phyloP scores from a whole-genome alignment of 2,329 filamentous ascomycete genomes.

The Monascus ruber region DNA sequence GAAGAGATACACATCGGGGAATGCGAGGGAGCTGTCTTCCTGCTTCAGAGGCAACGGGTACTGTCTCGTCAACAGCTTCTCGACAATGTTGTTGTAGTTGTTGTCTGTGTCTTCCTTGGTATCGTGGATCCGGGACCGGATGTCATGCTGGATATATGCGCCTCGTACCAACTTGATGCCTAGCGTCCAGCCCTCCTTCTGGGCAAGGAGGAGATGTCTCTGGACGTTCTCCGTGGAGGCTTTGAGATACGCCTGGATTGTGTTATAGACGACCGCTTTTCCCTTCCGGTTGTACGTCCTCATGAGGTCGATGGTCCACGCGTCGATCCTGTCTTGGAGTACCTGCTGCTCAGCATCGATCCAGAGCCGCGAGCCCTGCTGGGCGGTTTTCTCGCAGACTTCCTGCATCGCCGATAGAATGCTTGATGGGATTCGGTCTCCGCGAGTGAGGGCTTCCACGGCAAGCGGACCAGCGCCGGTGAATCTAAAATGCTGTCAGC shows the following conservation, averaged over 20 bases:
- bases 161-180: slow-evolving; percentile 37
- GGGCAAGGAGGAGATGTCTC: slow-evolving; percentile 27
- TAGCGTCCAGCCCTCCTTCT: slow-evolving; percentile 29
- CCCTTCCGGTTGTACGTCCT: slow-evolving; percentile 29
- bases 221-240: slow-evolving; percentile 24
- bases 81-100: slow-evolving; percentile 41
- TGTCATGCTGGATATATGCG: slow-evolving; percentile 35
- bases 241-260: slow-evolving; percentile 38
- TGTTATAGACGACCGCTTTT: slow-evolving; percentile 27
- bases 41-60: slow-evolving; percentile 21
- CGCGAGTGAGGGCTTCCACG: slow-evolving; percentile 25
- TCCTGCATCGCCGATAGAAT: slow-evolving; percentile 25
- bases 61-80: slow-evolving; percentile 35
- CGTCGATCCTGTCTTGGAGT: slow-evolving; percentile 34
- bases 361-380: slow-evolving; percentile 30
- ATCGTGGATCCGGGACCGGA: slow-evolving; percentile 23
- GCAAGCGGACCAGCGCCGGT: slow-evolving; percentile 33
- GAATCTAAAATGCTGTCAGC: slow-evolving; percentile 16
- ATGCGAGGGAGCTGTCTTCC: not conserved
- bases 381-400: slow-evolving; percentile 24
- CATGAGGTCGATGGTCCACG: slow-evolving; percentile 37
- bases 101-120: slow-evolving; percentile 27
- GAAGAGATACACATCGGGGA: slow-evolving; percentile 32
- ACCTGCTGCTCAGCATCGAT: slow-evolving; percentile 39
- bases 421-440: slow-evolving; percentile 19